A percentile compares a stretch with the other conserved stretches of the same genome.
Conservation (phyloP, 108 stramenopile species). For the Cyclostephanos tholiformis region DNA sequence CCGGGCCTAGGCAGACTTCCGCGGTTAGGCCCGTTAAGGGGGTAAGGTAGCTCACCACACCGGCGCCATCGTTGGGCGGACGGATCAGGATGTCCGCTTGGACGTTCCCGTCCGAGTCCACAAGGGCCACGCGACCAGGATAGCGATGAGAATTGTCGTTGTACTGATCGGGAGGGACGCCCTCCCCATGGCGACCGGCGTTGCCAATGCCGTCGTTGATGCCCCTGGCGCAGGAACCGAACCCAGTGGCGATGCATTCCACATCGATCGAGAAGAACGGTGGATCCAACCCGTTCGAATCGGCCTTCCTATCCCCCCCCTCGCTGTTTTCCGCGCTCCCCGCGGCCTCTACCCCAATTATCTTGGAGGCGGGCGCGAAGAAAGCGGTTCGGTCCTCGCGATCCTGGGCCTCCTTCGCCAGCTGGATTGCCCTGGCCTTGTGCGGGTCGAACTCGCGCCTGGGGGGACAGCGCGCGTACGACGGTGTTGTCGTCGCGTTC, state of each 20-base stretch:
- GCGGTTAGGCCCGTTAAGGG: constrained; percentile 53
- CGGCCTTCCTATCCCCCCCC: constrained; percentile 1
- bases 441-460: constrained; percentile 43
- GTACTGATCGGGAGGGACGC: constrained; percentile 33
- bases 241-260: constrained; percentile 60
- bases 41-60: constrained; percentile 53
- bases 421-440: constrained; percentile 45
- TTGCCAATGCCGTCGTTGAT: constrained; percentile 46
- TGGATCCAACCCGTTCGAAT: constrained; percentile 17
- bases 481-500: background rate
- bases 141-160: constrained; percentile 43
- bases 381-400: constrained; percentile 39
- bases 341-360: background rate
- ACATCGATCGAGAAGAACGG: constrained; percentile 59
- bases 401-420: constrained; percentile 48
- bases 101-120: constrained; percentile 50
- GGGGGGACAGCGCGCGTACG: background rate
- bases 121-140: constrained; percentile 55
- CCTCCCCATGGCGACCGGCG: constrained; percentile 21
- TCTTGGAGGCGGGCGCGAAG: constrained; percentile 18
- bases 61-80: constrained; percentile 32
- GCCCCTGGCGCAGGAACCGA: constrained; percentile 41
- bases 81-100: constrained; percentile 43
- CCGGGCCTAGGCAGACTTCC: constrained; percentile 34
- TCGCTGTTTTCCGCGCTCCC: constrained; percentile 8